phyloP scores from a whole-genome alignment of 2,329 filamentous ascomycete genomes.

The Beauveria pseudobassiana region DNA sequence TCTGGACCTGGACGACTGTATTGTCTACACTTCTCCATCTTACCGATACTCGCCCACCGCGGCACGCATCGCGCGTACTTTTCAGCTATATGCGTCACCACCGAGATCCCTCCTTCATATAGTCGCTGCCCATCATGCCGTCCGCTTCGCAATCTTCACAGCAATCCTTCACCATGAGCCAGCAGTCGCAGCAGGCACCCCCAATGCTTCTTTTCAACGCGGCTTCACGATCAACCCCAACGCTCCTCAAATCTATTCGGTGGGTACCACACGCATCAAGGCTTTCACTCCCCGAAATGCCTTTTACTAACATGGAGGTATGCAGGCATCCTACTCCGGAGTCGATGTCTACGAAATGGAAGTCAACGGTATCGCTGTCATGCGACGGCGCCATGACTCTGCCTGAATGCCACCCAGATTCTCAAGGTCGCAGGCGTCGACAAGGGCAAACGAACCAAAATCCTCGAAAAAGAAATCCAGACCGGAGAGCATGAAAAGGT shows the following conservation, averaged over 20 bases:
- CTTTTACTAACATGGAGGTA: constrained; percentile 2
- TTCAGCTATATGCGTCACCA: constrained; percentile 3
- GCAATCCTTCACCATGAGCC: constrained; percentile 50
- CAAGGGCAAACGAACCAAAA: constrained; percentile 96
- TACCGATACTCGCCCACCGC: background rate
- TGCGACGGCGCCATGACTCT: constrained; percentile 94
- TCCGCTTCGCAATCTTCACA: constrained; percentile 46
- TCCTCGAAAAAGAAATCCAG: constrained; percentile 94
- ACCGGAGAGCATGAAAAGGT: constrained; percentile 97
- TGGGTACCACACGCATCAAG: constrained; percentile 25
- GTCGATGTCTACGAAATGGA: constrained; percentile 99
- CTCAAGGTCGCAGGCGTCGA: constrained; percentile 95
- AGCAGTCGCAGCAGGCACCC: constrained; percentile 39
- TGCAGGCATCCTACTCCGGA: constrained; percentile 80
- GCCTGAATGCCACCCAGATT: constrained; percentile 97
- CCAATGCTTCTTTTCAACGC: constrained; percentile 28
- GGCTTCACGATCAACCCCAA: constrained; percentile 29
- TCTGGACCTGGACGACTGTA: background rate
- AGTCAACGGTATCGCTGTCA: constrained; percentile 84
- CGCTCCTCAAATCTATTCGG: constrained; percentile 55
- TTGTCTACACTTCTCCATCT: background rate
- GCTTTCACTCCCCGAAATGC: background rate
- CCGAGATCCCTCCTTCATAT: background rate
- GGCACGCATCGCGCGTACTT: background rate
- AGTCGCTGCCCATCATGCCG: constrained; percentile 19